Base-by-base conservation (phyloP, 352 stramenopile species). In the Phytophthora ohioensis region DNA sequence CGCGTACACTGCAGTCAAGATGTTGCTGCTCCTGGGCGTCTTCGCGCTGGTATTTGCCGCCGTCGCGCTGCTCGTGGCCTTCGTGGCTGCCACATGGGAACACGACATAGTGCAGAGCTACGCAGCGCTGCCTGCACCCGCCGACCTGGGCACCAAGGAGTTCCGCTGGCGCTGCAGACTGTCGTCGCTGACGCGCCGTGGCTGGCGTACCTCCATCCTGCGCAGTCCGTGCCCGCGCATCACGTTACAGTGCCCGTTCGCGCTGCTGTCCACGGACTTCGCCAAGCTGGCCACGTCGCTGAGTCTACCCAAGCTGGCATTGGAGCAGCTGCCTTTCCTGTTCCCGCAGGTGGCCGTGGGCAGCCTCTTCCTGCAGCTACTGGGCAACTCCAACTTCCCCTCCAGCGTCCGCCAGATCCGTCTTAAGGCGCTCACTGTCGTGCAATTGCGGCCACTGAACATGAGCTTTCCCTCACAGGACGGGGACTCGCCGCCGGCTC, bases 321-420 rank as follows among this genome's bases (percentile, higher is more conserved):
- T 95, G 45, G 85, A 92, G 69, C 78, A 86, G 15, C 71, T 95
- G 27, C 86, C 88, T 53, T 91, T 92, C 69, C 75, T 94, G 17
- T 89, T 94, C 49, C 88, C 88, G 32, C 88, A 95, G 58, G 69
- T 91, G 41, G 80, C 82, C 0, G 61, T 75, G 21, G 88, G 86
- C 31, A 85, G 84, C 17, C 57, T 95, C 45, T 81, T 95, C 43
- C 58, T 95, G 52, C 88, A 95, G 61, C 64, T 95, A 41, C 67
- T 94, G 21, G 88, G 86, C 27, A 94, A 95, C 75, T 95, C 88
- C 4, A 78, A 95, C 57, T 95, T 95, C 59, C 88, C 88, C 3
- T 60, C 75, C 17, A 88, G 79, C 39, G 76, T 92, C 36, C 66
- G 67, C 9, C 51, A 76, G 8, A 51, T 93, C 34, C 81, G 77